Percentiles rank a stretch among this genome's conserved stretches.
Conservation (phyloP, 768 basidiomycete species). For the Dioszegia aurantiaca region DNA sequence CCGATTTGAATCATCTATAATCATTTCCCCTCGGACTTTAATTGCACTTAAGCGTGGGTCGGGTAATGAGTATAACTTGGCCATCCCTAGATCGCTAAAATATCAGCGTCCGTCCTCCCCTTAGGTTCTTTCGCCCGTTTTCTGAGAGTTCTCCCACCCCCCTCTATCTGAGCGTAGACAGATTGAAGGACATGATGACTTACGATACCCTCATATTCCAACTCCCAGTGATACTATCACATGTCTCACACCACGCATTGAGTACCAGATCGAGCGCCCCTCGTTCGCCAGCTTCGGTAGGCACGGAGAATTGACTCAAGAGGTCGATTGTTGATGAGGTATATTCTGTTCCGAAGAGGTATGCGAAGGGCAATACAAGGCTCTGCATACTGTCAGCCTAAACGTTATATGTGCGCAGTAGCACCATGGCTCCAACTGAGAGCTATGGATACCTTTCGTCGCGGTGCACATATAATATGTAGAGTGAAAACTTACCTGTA, state of each 20-base stretch:
- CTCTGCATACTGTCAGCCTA: no score
- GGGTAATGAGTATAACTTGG: conserved; percentile 66
- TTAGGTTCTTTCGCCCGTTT: no score
- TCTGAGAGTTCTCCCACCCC: no score
- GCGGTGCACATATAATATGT: background rate
- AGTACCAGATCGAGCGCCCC: conserved; percentile 82
- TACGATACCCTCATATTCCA: conserved; percentile 80
- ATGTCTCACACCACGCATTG: conserved; percentile 90
- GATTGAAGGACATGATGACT: conserved; percentile 14
- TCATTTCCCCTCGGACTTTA: conserved; percentile 84
- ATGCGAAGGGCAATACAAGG: conserved; percentile 87
- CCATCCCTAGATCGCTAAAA: conserved; percentile 68
- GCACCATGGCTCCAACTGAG: no score
- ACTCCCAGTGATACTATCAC: conserved; percentile 88
- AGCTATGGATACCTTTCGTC: no score
- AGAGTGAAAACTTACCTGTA: conserved; percentile 61
- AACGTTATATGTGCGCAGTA: no score
- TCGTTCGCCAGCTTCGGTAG: conserved; percentile 55
- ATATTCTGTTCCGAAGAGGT: conserved; percentile 77
- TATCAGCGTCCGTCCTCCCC: background rate
- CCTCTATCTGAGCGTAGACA: no score
- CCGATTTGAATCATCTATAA: conserved; percentile 73
- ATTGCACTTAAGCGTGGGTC: conserved; percentile 67
- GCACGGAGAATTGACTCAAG: conserved; percentile 65
- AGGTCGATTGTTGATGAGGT: conserved; percentile 73